Conservation (phyloP, 177 flowering plant genomes). For the Vitis hybrid region DNA sequence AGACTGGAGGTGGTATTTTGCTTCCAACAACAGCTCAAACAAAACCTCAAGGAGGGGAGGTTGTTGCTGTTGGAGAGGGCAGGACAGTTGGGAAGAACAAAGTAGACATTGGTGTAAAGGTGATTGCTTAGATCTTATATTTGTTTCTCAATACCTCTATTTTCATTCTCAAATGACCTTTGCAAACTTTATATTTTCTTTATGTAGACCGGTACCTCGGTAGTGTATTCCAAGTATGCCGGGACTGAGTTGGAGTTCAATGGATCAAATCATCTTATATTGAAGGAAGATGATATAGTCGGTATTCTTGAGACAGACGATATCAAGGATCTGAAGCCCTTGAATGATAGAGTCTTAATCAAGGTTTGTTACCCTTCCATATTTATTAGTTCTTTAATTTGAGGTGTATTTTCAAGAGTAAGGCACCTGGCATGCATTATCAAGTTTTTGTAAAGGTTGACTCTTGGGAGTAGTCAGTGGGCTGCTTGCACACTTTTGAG, state of each 20-base stretch:
- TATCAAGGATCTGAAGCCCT: slow-evolving; percentile 69
- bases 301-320: slow-evolving; percentile 81
- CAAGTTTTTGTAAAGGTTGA: too few relatives aligned
- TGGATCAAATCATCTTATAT: slow-evolving; percentile 56
- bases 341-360: slow-evolving; percentile 69
- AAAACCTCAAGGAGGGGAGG: slow-evolving; percentile 91
- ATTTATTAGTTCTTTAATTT: background rate
- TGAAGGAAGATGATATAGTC: slow-evolving; percentile 83
- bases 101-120: slow-evolving; percentile 66
- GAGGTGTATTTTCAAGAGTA: too few relatives aligned
- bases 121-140: slow-evolving; percentile 13
- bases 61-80: slow-evolving; percentile 93
- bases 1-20: slow-evolving; percentile 76
- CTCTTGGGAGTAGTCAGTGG: too few relatives aligned
- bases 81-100: slow-evolving; percentile 66
- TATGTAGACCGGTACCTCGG: slow-evolving; percentile 54
- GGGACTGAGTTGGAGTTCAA: slow-evolving; percentile 77
- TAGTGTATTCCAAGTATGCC: slow-evolving; percentile 78
- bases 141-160: background rate
- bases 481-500: too few relatives aligned
- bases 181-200: background rate
- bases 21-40: slow-evolving; percentile 78
- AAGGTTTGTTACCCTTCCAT: slow-evolving; percentile 40
- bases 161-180: background rate
- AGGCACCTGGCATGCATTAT: too few relatives aligned